phyloP scores from a whole-genome alignment of 345 rosid genomes.

The Chamaenerion angustifolium region DNA sequence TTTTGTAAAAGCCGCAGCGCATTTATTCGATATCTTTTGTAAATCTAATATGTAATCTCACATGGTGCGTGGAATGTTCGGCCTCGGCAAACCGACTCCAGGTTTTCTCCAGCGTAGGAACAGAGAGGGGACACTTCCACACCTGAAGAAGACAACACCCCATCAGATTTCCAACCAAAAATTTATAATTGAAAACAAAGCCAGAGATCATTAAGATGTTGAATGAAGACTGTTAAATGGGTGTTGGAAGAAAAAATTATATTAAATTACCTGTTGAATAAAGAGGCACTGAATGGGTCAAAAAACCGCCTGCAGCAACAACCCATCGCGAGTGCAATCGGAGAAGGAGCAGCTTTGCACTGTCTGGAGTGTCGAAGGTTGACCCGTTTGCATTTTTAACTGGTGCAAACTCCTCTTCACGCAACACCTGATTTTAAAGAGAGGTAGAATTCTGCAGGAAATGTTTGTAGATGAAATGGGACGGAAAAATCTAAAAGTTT shows the following conservation, averaged over 20 bases:
- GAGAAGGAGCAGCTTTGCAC: constrained; percentile 74
- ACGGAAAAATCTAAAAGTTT: neutral
- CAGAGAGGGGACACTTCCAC: constrained; percentile 95
- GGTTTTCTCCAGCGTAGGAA: constrained; percentile 85
- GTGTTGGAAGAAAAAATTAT: neutral
- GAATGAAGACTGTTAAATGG: no score
- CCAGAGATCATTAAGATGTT: no score
- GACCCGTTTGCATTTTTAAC: constrained; percentile 95
- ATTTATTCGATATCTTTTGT: neutral
- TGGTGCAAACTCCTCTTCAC: constrained; percentile 96
- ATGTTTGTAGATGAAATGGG: neutral
- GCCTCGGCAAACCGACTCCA: constrained; percentile 95
- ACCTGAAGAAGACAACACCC: constrained; percentile 25
- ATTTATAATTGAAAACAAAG: no score
- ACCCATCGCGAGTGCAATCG: constrained; percentile 92
- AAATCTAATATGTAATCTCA: constrained; percentile 64
- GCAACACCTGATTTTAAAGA: constrained; percentile 34
- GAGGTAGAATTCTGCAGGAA: no score
- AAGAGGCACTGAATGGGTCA: constrained; percentile 94
- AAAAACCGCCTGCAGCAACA: constrained; percentile 91
- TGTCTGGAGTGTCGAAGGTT: constrained; percentile 85
- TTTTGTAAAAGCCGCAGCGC: no score
- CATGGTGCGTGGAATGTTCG: constrained; percentile 97
- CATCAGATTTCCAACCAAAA: neutral
- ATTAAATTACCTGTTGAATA: constrained; percentile 73